These are phyloP conservation scores for Porphyrellus sp. DNA, from an alignment of 1,284 basidiomycete genomes.

Conservation along the genomic window DNA sequence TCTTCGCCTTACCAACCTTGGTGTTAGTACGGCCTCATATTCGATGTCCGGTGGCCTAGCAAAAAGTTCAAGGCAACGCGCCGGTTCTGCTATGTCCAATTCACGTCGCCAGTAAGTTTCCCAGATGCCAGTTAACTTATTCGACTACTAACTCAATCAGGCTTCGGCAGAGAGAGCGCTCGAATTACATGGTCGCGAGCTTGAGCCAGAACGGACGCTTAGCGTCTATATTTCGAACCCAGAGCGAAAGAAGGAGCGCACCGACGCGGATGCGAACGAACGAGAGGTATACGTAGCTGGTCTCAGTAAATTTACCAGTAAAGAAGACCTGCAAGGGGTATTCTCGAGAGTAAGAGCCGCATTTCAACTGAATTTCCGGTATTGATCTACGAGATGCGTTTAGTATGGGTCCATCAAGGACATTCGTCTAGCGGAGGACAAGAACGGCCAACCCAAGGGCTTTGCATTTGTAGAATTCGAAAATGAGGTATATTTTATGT, in stretches of 20 bases:
- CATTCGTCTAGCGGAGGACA: constrained; percentile 74
- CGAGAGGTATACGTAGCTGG: constrained; percentile 85
- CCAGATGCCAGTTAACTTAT: background rate
- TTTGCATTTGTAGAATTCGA: constrained; percentile 95
- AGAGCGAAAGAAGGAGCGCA: constrained; percentile 80
- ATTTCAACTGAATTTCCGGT: background rate
- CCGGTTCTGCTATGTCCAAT: constrained; percentile 95
- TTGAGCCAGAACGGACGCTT: constrained; percentile 64
- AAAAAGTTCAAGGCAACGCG: constrained; percentile 90
- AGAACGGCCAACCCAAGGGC: constrained; percentile 72
- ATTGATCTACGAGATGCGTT: constrained; percentile 10
- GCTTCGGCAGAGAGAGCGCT: constrained; percentile 74
- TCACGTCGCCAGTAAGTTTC: constrained; percentile 69
- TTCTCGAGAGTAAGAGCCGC: constrained; percentile 62
- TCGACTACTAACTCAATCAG: constrained; percentile 36
- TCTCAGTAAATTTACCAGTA: constrained; percentile 70
- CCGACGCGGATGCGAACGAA: constrained; percentile 80
- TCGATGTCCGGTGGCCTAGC: constrained; percentile 97
- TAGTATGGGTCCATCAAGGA: constrained; percentile 83
- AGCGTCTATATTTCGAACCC: constrained; percentile 92
- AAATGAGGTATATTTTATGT: constrained; percentile 53
- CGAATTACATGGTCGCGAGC: constrained; percentile 72
- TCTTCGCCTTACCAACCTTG: constrained; percentile 8
- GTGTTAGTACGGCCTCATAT: constrained; percentile 78
- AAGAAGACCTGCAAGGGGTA: constrained; percentile 69